phyloP scores from a whole-genome alignment of 1,284 basidiomycete genomes.

The Apiotrichum mycotoxinovorans region DNA sequence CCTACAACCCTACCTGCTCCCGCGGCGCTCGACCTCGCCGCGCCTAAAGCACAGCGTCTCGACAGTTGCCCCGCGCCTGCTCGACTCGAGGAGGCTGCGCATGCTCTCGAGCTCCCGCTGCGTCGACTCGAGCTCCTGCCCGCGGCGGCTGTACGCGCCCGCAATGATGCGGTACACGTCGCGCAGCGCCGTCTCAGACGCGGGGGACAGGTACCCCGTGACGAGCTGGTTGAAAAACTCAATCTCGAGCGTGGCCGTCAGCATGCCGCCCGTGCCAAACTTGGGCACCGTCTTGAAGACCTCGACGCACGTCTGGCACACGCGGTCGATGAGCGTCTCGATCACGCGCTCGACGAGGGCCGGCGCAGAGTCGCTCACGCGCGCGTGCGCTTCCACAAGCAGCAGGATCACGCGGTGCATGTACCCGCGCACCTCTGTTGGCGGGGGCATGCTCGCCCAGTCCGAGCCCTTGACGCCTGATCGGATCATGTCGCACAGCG shows the following conservation, averaged over 20 bases:
- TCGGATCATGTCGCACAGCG: conserved; percentile 66
- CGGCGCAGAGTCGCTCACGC: conserved; percentile 75
- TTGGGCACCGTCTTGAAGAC: conserved; percentile 80
- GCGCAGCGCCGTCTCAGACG: conserved; percentile 75
- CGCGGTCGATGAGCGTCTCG: conserved; percentile 72
- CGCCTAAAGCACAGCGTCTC: conserved; percentile 77
- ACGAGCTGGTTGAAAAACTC: conserved; percentile 98
- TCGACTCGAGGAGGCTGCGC: conserved; percentile 81
- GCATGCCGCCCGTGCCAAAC: conserved; percentile 98
- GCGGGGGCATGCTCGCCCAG: conserved; percentile 86
- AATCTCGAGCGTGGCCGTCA: conserved; percentile 96
- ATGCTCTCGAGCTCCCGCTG: conserved; percentile 86
- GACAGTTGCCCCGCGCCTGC: conserved; percentile 82
- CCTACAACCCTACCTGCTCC: background rate
- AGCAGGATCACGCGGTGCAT: conserved; percentile 85
- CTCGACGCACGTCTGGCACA: conserved; percentile 74
- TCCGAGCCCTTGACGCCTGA: conserved; percentile 81
- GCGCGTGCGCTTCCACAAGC: conserved; percentile 88
- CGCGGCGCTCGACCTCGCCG: background rate
- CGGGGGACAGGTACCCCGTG: conserved; percentile 74
- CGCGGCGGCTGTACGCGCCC: conserved; percentile 73
- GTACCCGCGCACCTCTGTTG: conserved; percentile 87
- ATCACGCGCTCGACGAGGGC: conserved; percentile 77
- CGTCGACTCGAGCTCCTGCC: conserved; percentile 59
- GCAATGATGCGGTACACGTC: conserved; percentile 94